A percentile compares a stretch with the other conserved stretches of the same genome.
phyloP scores from a whole-genome alignment of 257 asterid species.

The Eustoma russellianum region DNA sequence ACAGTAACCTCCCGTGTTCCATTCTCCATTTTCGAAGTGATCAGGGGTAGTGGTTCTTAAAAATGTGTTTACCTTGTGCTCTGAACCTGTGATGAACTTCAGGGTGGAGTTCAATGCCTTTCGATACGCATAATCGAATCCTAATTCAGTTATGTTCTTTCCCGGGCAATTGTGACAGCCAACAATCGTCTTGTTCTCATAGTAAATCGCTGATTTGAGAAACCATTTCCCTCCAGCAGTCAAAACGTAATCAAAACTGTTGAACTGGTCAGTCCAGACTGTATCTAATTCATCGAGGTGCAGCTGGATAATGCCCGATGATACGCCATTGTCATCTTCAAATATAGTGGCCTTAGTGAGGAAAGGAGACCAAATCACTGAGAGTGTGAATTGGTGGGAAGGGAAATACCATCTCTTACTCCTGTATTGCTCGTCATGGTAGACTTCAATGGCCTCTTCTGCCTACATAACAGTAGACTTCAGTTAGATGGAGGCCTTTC shows the following conservation, averaged over 20 bases:
- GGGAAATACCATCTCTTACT: slow-evolving; percentile 68
- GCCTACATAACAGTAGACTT: slow-evolving; percentile 22
- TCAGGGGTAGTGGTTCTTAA: slow-evolving; percentile 55
- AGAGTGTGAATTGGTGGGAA: slow-evolving; percentile 39
- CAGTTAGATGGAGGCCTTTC: too few relatives aligned
- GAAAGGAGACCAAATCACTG: slow-evolving; percentile 69
- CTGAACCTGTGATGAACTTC: slow-evolving; percentile 22
- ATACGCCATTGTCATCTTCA: slow-evolving; percentile 59
- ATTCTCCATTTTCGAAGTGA: slow-evolving; percentile 72
- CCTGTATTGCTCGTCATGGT: slow-evolving; percentile 58
- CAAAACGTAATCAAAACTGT: slow-evolving; percentile 37
- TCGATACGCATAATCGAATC: slow-evolving; percentile 42
- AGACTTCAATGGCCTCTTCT: slow-evolving; percentile 48
- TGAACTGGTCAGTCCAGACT: slow-evolving; percentile 44
- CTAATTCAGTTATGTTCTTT: slow-evolving; percentile 48
- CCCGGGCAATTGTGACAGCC: slow-evolving; percentile 70
- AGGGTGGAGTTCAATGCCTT: slow-evolving; percentile 46
- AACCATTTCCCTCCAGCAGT: slow-evolving; percentile 78
- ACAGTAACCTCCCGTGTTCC: slow-evolving; percentile 70
- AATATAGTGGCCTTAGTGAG: slow-evolving; percentile 43
- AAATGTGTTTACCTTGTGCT: slow-evolving; percentile 24
- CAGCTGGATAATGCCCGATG: slow-evolving; percentile 48
- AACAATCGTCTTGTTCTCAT: slow-evolving; percentile 35
- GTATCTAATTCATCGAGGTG: slow-evolving; percentile 56
- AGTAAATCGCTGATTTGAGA: slow-evolving; percentile 53